Base-by-base conservation (phyloP, 352 stramenopile genomes). In the Globisporangium iwayamae region DNA sequence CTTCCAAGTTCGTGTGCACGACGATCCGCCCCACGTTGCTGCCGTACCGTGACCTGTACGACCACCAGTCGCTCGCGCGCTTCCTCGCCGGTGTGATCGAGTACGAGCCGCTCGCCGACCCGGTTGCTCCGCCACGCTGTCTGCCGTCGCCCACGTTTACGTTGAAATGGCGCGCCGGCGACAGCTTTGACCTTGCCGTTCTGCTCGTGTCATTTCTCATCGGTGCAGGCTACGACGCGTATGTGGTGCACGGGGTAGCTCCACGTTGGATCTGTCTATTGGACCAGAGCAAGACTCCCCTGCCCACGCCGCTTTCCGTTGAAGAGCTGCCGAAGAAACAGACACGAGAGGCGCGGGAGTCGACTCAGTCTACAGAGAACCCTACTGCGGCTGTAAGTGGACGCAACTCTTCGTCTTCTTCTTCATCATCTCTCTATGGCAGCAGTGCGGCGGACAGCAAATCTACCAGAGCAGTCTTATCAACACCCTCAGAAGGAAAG, bases 1-100 rank as follows among this genome's bases (percentile, higher is more conserved):
- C 96, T 36, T 70, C 83, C 41, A 98, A 98, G 78, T 98, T 98
- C 60, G 90, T 98, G 7, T 98, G 94, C 72, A 97, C 92, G 36
- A 98, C 88, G 18, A 75, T 99, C 38, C 83, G 95, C 4, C 95
- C 95, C 9, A 98, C 96, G 10, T 66, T 98, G 39, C 70, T 99
- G 11, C 95, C 93, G 2, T 96, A 87, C 60, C 78, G 83, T 9
- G 89, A 98, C 59, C 67, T 99, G 4, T 98, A 98, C 71, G 89
- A 98, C 56, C 73, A 97, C 9, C 74, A 90, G 14, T 68, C 83
- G 10, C 81, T 95, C 56, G 78, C 89, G 16, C 73, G 85, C 7
- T 98, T 98, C 68, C 68, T 98, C n/a, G 83, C 96, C 0, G 79
- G 91, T 11, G 90, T 87, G 46, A 76, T 98, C 43, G 76, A 97